Percentiles rank a stretch among this genome's conserved stretches.
These are phyloP conservation scores for Claviceps sp. DNA, from an alignment of 2,329 filamentous ascomycete genomes.

Conservation along the genomic window DNA sequence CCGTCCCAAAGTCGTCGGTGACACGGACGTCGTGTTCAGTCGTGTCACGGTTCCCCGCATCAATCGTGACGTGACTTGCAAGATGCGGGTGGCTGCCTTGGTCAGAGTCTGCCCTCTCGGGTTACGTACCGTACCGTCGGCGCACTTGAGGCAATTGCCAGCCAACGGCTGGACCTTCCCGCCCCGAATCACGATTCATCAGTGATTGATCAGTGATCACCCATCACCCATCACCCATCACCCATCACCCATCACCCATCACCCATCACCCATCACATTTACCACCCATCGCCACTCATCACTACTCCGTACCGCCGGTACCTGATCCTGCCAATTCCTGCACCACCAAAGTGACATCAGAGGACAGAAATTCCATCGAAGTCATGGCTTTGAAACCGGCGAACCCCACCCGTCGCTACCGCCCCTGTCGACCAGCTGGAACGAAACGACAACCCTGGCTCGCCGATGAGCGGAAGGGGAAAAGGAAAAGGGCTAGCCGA, in stretches of 20 bases:
- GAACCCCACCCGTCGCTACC: background rate
- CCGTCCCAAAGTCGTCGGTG: background rate
- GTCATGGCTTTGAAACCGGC: background rate
- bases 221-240: no score
- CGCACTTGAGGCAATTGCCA: background rate
- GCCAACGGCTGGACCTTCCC: background rate
- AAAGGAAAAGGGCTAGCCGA: background rate
- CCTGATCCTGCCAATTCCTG: background rate
- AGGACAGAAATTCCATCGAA: background rate
- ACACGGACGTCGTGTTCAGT: background rate
- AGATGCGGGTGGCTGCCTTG: no score
- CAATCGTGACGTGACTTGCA: no score
- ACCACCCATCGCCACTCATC: background rate
- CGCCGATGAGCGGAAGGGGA: background rate
- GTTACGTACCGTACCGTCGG: no score
- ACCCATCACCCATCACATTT: no score
- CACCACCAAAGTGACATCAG: constrained; percentile 1
- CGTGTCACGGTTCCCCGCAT: background rate
- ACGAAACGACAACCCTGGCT: background rate
- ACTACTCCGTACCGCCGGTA: no score
- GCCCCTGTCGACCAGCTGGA: background rate
- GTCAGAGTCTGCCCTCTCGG: no score
- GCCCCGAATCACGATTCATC: background rate
- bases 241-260: no score
- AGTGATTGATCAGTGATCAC: no score